These are phyloP conservation scores for Nadsonia commutata DNA, from an alignment of 1,139 yeast genomes.

Conservation along the genomic window DNA sequence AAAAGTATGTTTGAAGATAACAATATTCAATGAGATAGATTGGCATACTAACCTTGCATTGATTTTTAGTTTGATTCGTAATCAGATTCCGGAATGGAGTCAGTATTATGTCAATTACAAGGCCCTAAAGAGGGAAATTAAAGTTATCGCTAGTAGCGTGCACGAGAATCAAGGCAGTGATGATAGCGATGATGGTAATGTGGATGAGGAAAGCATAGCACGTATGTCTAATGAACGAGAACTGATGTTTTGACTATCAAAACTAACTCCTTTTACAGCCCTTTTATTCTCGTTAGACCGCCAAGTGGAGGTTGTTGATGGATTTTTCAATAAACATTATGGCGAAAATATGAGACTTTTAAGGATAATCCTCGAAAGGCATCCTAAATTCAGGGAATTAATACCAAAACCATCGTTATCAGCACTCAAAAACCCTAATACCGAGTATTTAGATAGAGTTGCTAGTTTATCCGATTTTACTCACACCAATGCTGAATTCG, in stretches of 20 bases:
- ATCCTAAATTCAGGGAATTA: conserved; percentile 9
- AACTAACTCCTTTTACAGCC: conserved; percentile 27
- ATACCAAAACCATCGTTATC: conserved; percentile 1
- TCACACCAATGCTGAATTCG: conserved; percentile 11
- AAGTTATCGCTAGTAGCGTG: conserved; percentile 28
- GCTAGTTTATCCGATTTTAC: conserved; percentile 3
- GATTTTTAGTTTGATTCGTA: conserved; percentile 42
- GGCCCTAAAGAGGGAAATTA: conserved; percentile 66
- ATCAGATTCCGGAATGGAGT: conserved; percentile 90
- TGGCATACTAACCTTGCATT: too few species aligned
- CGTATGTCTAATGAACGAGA: neutral
- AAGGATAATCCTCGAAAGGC: conserved; percentile 25
- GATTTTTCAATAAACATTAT: conserved; percentile 58
- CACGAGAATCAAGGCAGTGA: conserved; percentile 8
- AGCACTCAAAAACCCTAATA: neutral
- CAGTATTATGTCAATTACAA: conserved; percentile 74
- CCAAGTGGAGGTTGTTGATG: conserved; percentile 69
- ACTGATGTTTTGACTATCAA: conserved; percentile 4
- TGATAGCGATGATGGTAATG: conserved; percentile 8
- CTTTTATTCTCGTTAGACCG: conserved; percentile 73
- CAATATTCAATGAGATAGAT: neutral
- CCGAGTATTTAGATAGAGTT: neutral
- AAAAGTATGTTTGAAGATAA: conserved; percentile 29
- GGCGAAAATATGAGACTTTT: conserved; percentile 62
- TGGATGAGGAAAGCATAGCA: neutral